Evolutionary conservation across 1,139 yeast genomes (phyloP).

Genomic region (Pichia sp.): DNA sequence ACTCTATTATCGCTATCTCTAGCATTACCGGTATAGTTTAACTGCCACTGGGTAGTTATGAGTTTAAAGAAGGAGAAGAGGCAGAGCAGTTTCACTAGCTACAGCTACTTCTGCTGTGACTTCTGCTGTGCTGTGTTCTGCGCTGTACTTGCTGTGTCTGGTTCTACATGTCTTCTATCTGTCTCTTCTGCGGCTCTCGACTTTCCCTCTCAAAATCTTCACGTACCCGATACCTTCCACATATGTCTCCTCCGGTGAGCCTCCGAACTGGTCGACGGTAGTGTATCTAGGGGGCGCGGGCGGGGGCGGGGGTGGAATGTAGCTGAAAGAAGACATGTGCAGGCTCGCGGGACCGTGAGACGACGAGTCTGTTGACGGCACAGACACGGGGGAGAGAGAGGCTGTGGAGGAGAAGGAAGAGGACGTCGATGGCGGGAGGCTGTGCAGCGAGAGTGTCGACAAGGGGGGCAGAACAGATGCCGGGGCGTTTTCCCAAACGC

Average conservation of each 20-base stretch:
- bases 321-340: background rate
- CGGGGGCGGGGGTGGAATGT: background rate
- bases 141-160: too few species aligned
- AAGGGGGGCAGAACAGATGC: background rate
- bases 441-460: background rate
- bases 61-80: too few species aligned
- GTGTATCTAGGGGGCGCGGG: background rate
- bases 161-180: background rate
- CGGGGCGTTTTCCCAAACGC: background rate
- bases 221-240: slow-evolving; percentile 1
- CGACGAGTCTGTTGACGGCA: background rate
- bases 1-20: too few species aligned
- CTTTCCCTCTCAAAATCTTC: background rate
- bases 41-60: too few species aligned
- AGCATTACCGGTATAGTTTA: too few species aligned
- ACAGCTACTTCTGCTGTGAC: too few species aligned
- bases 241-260: background rate
- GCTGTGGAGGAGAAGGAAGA: background rate
- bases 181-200: background rate
- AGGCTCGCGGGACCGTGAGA: background rate
- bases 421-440: background rate
- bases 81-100: too few species aligned
- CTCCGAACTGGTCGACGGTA: background rate
- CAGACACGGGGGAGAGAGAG: background rate
- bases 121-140: too few species aligned